Conservation (phyloP, 495 filamentous ascomycete species). For the Podospora comata region DNA sequence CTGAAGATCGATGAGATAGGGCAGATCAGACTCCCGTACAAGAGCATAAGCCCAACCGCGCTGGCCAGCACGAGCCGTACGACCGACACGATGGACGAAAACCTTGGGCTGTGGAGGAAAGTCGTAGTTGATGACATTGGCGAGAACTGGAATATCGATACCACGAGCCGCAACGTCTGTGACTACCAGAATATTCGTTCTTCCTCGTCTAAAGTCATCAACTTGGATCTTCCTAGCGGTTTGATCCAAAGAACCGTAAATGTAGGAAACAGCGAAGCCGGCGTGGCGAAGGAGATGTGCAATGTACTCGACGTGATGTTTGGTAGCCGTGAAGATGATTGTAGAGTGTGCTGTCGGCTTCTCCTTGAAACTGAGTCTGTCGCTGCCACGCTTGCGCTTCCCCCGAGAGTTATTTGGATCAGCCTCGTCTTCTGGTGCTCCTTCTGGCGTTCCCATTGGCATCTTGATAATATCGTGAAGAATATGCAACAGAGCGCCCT, state of each 20-base stretch:
- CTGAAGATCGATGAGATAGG: slow-evolving; percentile 92
- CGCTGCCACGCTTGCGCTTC: slow-evolving; percentile 65
- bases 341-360: slow-evolving; percentile 78
- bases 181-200: slow-evolving; percentile 89
- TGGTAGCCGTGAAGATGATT: slow-evolving; percentile 90
- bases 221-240: slow-evolving; percentile 88
- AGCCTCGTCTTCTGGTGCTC: slow-evolving; percentile 37
- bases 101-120: slow-evolving; percentile 96
- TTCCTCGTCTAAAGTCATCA: slow-evolving; percentile 76
- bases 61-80: slow-evolving; percentile 88
- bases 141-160: slow-evolving; percentile 94
- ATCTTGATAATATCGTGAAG: slow-evolving; percentile 90
- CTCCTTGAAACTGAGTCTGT: slow-evolving; percentile 44
- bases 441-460: slow-evolving; percentile 69
- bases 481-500: slow-evolving; percentile 84
- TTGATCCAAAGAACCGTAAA: slow-evolving; percentile 91
- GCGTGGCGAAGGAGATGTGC: slow-evolving; percentile 65
- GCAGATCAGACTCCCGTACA: slow-evolving; percentile 75
- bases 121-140: slow-evolving; percentile 98
- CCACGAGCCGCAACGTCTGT: slow-evolving; percentile 96
- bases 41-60: slow-evolving; percentile 94
- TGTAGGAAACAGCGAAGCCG: slow-evolving; percentile 86
- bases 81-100: slow-evolving; percentile 92
- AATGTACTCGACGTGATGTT: slow-evolving; percentile 97
- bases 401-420: slow-evolving; percentile 51